Evolutionary conservation across 1,284 basidiomycete genomes (phyloP).

Genomic region (Pseudozyma hubeiensis): DNA sequence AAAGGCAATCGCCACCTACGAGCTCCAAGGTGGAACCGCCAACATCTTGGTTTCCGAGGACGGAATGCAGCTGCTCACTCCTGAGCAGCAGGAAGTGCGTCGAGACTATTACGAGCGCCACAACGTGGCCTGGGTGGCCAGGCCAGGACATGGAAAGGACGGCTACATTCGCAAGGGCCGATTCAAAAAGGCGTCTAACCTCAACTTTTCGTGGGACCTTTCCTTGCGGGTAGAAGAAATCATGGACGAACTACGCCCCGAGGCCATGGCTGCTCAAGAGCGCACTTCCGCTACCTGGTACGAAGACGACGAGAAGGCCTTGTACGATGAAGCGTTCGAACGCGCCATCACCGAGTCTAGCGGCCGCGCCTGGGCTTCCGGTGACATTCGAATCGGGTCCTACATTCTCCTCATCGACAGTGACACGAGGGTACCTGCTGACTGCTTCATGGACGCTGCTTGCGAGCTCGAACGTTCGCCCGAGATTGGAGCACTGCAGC

Average conservation of each 20-base stretch:
- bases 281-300: conserved; percentile 23
- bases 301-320: conserved; percentile 40
- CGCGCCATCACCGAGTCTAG: conserved; percentile 70
- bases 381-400: conserved; percentile 59
- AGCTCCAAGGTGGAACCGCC: conserved; percentile 82
- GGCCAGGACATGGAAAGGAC: conserved; percentile 77
- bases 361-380: conserved; percentile 68
- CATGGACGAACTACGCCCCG: conserved; percentile 68
- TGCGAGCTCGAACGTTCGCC: conserved; percentile 81
- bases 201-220: conserved; percentile 83
- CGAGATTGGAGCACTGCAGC: conserved; percentile 83
- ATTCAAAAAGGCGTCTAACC: conserved; percentile 90
- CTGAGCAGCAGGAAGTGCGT: conserved; percentile 76
- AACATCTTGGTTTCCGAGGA: conserved; percentile 82
- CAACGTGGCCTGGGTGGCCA: conserved; percentile 84
- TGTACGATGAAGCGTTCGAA: conserved; percentile 39
- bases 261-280: neutral
- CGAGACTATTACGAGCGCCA: conserved; percentile 79
- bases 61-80: conserved; percentile 76
- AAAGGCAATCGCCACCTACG: conserved; percentile 86
- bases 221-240: conserved; percentile 81
- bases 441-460: conserved; percentile 87
- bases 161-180: conserved; percentile 85
- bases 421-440: conserved; percentile 86
- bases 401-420: conserved; percentile 73